Percentiles rank a stretch among this genome's conserved stretches.
Conservation (phyloP, 2,329 filamentous ascomycete genomes). For the Annulohypoxylon truncatum region DNA sequence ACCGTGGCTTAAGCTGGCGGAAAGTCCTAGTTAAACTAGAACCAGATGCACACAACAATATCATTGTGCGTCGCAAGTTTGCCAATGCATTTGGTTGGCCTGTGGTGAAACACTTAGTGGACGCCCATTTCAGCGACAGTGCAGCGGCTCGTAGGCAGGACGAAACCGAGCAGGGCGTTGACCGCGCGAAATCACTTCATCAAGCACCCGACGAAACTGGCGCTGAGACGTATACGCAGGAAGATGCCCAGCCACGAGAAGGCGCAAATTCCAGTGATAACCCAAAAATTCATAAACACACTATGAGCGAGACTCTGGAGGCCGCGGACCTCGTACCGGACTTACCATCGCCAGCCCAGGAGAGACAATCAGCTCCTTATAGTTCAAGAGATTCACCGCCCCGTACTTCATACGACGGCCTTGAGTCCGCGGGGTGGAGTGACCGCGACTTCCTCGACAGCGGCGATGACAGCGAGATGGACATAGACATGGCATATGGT, state of each 20-base stretch:
- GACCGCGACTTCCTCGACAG: constrained; percentile 72
- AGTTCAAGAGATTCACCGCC: constrained; percentile 44
- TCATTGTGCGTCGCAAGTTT: constrained; percentile 95
- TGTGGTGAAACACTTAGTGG: constrained; percentile 92
- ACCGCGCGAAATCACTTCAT: constrained; percentile 73
- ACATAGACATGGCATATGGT: constrained; percentile 45
- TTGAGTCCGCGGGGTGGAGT: constrained; percentile 73
- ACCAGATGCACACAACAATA: constrained; percentile 98
- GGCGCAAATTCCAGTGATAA: constrained; percentile 3
- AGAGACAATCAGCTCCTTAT: constrained; percentile 38
- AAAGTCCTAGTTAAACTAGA: constrained; percentile 96
- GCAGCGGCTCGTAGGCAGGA: constrained; percentile 73
- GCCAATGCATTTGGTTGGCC: constrained; percentile 98
- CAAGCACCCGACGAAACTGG: constrained; percentile 71
- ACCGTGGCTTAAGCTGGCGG: constrained; percentile 90
- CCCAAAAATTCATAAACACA: constrained; percentile 38
- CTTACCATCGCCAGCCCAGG: constrained; percentile 51
- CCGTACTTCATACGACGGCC: constrained; percentile 48
- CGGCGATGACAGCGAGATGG: constrained; percentile 59
- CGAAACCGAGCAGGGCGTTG: constrained; percentile 72
- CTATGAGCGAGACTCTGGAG: constrained; percentile 51
- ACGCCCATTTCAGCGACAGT: constrained; percentile 90
- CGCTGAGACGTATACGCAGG: constrained; percentile 66
- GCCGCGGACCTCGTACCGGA: constrained; percentile 61
- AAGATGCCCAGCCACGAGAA: constrained; percentile 47